phyloP scores from a whole-genome alignment of 169 alveolate genomes.

The Plasmodium gallinaceum region DNA sequence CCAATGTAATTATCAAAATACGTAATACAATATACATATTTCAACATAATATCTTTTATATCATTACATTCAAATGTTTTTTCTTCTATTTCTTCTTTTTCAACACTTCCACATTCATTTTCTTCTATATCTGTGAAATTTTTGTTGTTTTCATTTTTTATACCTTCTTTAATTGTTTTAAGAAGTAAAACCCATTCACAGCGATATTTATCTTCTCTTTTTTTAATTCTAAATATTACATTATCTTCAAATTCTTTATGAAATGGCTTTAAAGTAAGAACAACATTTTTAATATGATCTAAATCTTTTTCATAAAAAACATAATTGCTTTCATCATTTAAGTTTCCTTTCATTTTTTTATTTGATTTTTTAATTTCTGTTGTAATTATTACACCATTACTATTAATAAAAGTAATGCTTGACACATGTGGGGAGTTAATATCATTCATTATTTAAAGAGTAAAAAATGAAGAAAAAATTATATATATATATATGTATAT shows the following conservation, averaged over 20 bases:
- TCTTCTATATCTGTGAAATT: conserved; percentile 13
- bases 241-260: conserved; percentile 52
- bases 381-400: conserved; percentile 60
- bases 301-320: conserved; percentile 52
- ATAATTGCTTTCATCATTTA: conserved; percentile 37
- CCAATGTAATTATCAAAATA: conserved; percentile 45
- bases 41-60: conserved; percentile 55
- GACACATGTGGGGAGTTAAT: conserved; percentile 17
- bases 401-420: conserved; percentile 62
- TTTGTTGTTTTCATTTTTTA: conserved; percentile 3
- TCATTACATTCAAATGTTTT: conserved; percentile 39
- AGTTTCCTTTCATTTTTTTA: conserved; percentile 8
- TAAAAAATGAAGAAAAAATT: conserved; percentile 8
- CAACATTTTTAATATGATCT: conserved; percentile 48
- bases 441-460: conserved; percentile 32
- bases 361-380: conserved; percentile 48
- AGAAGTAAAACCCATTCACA: conserved; percentile 72
- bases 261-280: conserved; percentile 55
- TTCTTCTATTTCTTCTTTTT: conserved; percentile 38
- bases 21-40: conserved; percentile 32
- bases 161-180: conserved; percentile 24
- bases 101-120: conserved; percentile 13
- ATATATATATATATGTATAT: conserved; percentile 16
- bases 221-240: conserved; percentile 42
- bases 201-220: conserved; percentile 37